These are phyloP conservation scores for Pterocarpus macrocarpus DNA, from an alignment of 306 rosid genomes.

Conservation along the genomic window DNA sequence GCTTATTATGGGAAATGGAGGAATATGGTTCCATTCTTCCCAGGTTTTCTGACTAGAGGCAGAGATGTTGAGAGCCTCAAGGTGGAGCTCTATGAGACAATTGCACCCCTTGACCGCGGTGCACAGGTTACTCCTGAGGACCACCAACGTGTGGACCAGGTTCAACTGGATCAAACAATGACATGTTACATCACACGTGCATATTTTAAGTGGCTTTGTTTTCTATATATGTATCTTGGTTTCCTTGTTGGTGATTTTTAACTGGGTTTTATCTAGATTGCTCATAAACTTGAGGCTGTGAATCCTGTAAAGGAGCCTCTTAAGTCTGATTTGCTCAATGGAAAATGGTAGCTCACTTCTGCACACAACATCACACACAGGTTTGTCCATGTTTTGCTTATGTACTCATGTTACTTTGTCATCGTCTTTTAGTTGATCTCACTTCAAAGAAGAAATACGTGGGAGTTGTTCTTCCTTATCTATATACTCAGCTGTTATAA, in stretches of 20 bases:
- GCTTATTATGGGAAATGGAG: slow-evolving; percentile 50
- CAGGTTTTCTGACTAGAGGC: slow-evolving; percentile 41
- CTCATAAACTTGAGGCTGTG: slow-evolving; percentile 78
- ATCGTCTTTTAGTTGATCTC: neutral
- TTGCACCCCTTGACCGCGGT: slow-evolving; percentile 55
- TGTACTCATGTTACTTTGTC: neutral
- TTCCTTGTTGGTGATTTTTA: slow-evolving; percentile 21
- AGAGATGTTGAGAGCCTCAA: slow-evolving; percentile 57
- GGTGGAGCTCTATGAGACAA: slow-evolving; percentile 46
- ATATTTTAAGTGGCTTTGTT: neutral
- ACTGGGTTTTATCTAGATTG: slow-evolving; percentile 57
- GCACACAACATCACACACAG: slow-evolving; percentile 85
- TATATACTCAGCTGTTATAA: too few relatives aligned
- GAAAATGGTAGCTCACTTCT: slow-evolving; percentile 97
- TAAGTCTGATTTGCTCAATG: slow-evolving; percentile 79
- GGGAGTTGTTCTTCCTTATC: too few relatives aligned
- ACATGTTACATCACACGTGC: neutral
- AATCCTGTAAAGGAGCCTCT: slow-evolving; percentile 76
- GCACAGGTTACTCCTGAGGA: slow-evolving; percentile 50
- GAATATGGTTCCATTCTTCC: slow-evolving; percentile 51
- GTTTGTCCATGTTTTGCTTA: slow-evolving; percentile 44
- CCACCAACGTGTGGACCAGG: slow-evolving; percentile 56
- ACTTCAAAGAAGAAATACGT: neutral
- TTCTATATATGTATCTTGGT: neutral
- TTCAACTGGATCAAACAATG: neutral